A percentile compares a stretch with the other conserved stretches of the same genome.
Evolutionary conservation across 2,329 filamentous ascomycete species (phyloP).

Genomic region (Colletotrichum tamarilloi): DNA sequence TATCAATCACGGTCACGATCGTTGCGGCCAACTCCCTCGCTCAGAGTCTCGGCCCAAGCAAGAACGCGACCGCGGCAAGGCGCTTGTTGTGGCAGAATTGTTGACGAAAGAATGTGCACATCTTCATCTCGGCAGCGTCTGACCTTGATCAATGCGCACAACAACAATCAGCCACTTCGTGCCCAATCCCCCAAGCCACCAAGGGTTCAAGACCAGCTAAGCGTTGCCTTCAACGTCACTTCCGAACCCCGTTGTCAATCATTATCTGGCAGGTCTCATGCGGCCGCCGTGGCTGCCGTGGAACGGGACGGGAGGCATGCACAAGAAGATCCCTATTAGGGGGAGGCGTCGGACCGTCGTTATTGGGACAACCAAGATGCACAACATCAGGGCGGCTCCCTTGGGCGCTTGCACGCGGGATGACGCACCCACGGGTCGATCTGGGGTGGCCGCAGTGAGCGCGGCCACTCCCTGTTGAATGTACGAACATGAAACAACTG

Average conservation of each 20-base stretch:
- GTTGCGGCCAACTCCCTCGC: not conserved
- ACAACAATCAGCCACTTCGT: not conserved
- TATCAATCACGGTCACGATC: not conserved
- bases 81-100: constrained; percentile 8
- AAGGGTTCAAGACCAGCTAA: constrained; percentile 17
- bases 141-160: constrained; percentile 27
- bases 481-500: constrained; percentile 9
- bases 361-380: not conserved
- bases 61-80: constrained; percentile 7
- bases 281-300: constrained; percentile 6
- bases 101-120: constrained; percentile 31
- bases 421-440: constrained; percentile 29
- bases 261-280: constrained; percentile 27
- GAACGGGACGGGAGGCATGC: constrained; percentile 10
- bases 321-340: not conserved
- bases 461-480: not conserved
- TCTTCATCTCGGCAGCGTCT: constrained; percentile 28
- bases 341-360: not conserved
- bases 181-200: constrained; percentile 19
- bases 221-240: constrained; percentile 30
- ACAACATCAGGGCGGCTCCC: constrained; percentile 9
- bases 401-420: constrained; percentile 24
- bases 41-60: not conserved
- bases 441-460: constrained; percentile 7
- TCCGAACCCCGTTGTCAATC: constrained; percentile 22